Percentiles rank a stretch among this genome's conserved stretches.
phyloP scores from a whole-genome alignment of 2,329 filamentous ascomycete species.

The Colletotrichum sp. region DNA sequence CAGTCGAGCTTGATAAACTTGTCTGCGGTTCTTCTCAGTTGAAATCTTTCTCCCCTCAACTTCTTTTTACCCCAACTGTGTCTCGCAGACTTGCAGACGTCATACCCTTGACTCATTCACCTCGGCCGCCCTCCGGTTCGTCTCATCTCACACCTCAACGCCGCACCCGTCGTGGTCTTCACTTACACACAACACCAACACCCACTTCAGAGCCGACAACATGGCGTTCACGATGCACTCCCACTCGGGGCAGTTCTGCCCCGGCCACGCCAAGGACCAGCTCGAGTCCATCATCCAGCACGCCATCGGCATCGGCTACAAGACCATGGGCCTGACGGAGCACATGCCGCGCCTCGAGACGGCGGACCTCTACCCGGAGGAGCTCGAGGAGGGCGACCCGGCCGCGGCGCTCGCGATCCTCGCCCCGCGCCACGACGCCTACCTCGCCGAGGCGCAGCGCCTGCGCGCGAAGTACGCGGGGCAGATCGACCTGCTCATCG shows the following conservation, averaged over 20 bases:
- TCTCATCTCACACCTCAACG: conserved; percentile 6
- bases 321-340: conserved; percentile 87
- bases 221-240: conserved; percentile 99
- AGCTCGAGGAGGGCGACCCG: conserved; percentile 62
- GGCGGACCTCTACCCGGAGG: conserved; percentile 89
- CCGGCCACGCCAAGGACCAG: conserved; percentile 82
- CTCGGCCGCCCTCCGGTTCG: conserved; percentile 6
- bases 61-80: neutral
- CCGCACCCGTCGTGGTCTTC: neutral
- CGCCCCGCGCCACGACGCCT: conserved; percentile 67
- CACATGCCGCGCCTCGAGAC: conserved; percentile 85
- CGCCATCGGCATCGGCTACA: conserved; percentile 80
- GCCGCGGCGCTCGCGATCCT: conserved; percentile 53
- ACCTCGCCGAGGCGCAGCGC: conserved; percentile 75
- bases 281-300: conserved; percentile 84
- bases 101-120: neutral
- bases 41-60: neutral
- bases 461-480: conserved; percentile 73
- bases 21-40: neutral
- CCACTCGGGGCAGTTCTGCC: conserved; percentile 97
- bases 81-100: neutral
- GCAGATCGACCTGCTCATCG: conserved; percentile 81
- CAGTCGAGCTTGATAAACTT: neutral
- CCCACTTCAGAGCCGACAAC: neutral
- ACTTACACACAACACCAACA: neutral